phyloP scores from a whole-genome alignment of 2,329 filamentous ascomycete genomes.

The Fusarium guadeloupense region DNA sequence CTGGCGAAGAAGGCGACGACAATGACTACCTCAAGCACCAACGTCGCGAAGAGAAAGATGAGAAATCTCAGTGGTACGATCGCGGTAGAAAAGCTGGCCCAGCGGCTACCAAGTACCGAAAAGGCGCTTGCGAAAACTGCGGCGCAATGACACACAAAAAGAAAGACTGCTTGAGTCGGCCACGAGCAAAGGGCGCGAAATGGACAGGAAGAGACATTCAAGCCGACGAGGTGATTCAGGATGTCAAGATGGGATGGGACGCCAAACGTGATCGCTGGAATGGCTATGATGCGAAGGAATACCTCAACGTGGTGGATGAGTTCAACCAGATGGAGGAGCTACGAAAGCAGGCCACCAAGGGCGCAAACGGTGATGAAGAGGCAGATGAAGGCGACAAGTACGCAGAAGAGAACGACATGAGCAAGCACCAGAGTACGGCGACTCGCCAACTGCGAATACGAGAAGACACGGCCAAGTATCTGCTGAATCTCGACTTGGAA shows the following conservation, averaged over 20 bases:
- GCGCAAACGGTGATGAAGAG: conserved; percentile 60
- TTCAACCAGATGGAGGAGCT: conserved; percentile 87
- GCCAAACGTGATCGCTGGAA: conserved; percentile 98
- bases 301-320: conserved; percentile 85
- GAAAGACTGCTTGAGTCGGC: conserved; percentile 90
- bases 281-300: conserved; percentile 92
- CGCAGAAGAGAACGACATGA: conserved; percentile 97
- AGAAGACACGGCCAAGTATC: conserved; percentile 97
- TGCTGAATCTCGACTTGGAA: conserved; percentile 93
- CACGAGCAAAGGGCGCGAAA: conserved; percentile 87
- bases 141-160: conserved; percentile 96
- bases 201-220: conserved; percentile 95
- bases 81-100: conserved; percentile 85
- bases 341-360: conserved; percentile 61
- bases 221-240: conserved; percentile 86
- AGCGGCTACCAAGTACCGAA: conserved; percentile 94
- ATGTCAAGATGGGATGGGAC: conserved; percentile 92
- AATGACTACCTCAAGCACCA: conserved; percentile 97
- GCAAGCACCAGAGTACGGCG: conserved; percentile 87
- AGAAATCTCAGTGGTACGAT: conserved; percentile 90
- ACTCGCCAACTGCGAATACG: conserved; percentile 90
- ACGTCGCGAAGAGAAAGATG: conserved; percentile 69
- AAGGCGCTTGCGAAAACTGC: conserved; percentile 98
- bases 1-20: conserved; percentile 78
- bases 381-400: conserved; percentile 76